These are phyloP conservation scores for Candida succiphila DNA, from an alignment of 805 yeast species.

Conservation along the genomic window DNA sequence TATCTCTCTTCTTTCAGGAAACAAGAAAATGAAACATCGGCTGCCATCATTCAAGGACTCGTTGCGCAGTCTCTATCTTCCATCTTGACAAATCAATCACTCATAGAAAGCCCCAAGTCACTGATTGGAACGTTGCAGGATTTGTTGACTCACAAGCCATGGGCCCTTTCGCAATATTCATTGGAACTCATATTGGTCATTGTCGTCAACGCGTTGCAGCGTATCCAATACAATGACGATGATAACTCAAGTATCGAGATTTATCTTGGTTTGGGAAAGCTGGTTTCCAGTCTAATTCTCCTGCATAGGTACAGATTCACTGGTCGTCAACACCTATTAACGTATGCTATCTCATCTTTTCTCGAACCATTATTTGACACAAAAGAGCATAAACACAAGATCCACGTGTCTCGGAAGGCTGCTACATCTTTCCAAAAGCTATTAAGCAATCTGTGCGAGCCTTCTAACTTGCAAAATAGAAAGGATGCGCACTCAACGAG, in stretches of 20 bases:
- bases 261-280: conserved; percentile 32
- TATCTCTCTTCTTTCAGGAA: conserved; percentile 4
- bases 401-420: conserved; percentile 19
- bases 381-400: conserved; percentile 5
- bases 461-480: conserved; percentile 28
- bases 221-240: conserved; percentile 1
- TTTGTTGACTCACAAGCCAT: conserved; percentile 36
- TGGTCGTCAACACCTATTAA: conserved; percentile 63
- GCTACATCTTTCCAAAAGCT: conserved; percentile 48
- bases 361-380: conserved; percentile 36
- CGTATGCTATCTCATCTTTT: conserved; percentile 36
- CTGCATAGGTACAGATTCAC: conserved; percentile 62
- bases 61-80: conserved; percentile 23
- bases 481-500: conserved; percentile 15
- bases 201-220: conserved; percentile 6
- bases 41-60: conserved; percentile 7
- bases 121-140: conserved; percentile 26
- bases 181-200: conserved; percentile 37
- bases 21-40: conserved; percentile 1
- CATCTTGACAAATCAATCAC: conserved; percentile 7
- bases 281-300: conserved; percentile 51
- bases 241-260: conserved; percentile 13
- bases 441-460: conserved; percentile 65
- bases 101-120: conserved; percentile 2
- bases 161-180: conserved; percentile 58